Conservation (phyloP, 805 yeast genomes). For the Cyberlindnera misumaiensis region DNA sequence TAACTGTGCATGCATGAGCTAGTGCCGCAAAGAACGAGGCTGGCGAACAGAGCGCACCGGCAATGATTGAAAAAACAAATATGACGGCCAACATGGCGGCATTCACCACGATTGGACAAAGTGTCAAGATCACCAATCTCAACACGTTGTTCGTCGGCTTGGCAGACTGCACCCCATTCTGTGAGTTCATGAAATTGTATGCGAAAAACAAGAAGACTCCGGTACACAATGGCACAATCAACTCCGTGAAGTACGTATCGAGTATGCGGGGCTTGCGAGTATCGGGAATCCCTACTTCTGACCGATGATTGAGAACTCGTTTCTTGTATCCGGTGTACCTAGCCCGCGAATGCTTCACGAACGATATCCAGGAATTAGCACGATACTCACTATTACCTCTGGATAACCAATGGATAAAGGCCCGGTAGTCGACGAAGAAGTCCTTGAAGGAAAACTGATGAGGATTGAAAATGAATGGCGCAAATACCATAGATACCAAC, state of each 20-base stretch:
- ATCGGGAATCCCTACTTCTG: constrained; percentile 54
- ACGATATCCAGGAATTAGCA: constrained; percentile 73
- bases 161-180: constrained; percentile 65
- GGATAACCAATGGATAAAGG: constrained; percentile 67
- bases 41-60: constrained; percentile 38
- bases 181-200: constrained; percentile 76
- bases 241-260: constrained; percentile 74
- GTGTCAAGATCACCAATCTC: constrained; percentile 48
- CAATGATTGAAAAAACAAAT: constrained; percentile 37
- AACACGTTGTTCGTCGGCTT: constrained; percentile 50
- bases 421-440: constrained; percentile 62
- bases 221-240: constrained; percentile 63
- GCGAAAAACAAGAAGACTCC: constrained; percentile 67
- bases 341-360: constrained; percentile 71
- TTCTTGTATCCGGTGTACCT: constrained; percentile 89
- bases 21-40: constrained; percentile 39
- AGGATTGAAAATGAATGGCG: constrained; percentile 74
- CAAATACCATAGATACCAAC: constrained; percentile 53
- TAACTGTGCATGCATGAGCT: constrained; percentile 47
- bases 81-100: constrained; percentile 24
- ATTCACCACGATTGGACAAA: constrained; percentile 42
- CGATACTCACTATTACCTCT: constrained; percentile 69
- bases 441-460: constrained; percentile 67
- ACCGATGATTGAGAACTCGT: constrained; percentile 54
- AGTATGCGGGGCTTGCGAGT: constrained; percentile 70